phyloP scores from a whole-genome alignment of 257 asterid species.

The Cruciata laevipes region DNA sequence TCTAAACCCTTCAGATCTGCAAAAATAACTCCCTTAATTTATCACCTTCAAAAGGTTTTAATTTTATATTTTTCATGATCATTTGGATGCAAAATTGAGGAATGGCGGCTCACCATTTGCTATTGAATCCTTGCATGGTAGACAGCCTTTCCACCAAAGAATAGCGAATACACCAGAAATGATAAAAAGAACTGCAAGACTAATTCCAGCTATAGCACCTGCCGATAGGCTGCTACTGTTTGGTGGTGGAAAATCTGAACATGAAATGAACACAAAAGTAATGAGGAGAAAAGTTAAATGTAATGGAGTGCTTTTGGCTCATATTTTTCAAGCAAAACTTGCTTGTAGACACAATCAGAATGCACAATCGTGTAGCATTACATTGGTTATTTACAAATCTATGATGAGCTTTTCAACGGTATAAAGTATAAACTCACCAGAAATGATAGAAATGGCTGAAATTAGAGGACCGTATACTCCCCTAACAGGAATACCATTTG shows the following conservation, averaged over 20 bases:
- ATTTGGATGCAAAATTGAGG: background rate
- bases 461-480: constrained; percentile 88
- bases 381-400: background rate
- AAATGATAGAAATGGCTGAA: constrained; percentile 73
- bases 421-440: constrained; percentile 32
- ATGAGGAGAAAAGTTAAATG: background rate
- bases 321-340: too few species aligned
- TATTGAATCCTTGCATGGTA: constrained; percentile 21
- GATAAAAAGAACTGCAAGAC: constrained; percentile 30
- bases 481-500: constrained; percentile 47
- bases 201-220: constrained; percentile 48
- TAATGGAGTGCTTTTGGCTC: background rate
- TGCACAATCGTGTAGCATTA: background rate
- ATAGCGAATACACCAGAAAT: constrained; percentile 27
- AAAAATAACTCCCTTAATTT: background rate
- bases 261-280: background rate
- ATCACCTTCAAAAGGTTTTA: background rate
- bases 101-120: constrained; percentile 28
- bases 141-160: constrained; percentile 61
- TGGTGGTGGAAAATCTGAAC: constrained; percentile 47
- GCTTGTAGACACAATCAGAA: background rate
- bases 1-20: constrained; percentile 28
- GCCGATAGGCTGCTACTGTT: constrained; percentile 31
- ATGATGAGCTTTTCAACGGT: background rate
- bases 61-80: background rate